Evolutionary conservation across 2,329 filamentous ascomycete species (phyloP).

Genomic region (Hymenoscyphus repandus): DNA sequence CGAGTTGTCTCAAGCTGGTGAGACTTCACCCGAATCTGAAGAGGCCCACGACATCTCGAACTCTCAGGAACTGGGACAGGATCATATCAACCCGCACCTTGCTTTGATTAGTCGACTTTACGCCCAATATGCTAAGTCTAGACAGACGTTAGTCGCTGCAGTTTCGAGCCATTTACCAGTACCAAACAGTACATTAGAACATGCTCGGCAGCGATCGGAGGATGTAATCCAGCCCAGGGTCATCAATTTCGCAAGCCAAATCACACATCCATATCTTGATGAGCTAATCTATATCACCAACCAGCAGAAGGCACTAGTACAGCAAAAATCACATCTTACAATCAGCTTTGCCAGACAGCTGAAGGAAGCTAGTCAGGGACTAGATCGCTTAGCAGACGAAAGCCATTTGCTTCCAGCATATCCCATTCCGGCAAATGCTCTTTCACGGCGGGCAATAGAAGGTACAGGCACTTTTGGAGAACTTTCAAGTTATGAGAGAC

Average conservation of each 20-base stretch:
- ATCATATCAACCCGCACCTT: slow-evolving; percentile 20
- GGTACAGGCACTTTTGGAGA: slow-evolving; percentile 40
- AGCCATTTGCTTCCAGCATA: slow-evolving; percentile 55
- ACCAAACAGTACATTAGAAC: background rate
- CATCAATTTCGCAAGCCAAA: slow-evolving; percentile 33
- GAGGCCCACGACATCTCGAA: background rate
- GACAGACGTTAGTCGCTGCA: slow-evolving; percentile 42
- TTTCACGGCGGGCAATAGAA: slow-evolving; percentile 21
- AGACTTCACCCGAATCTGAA: slow-evolving; percentile 32
- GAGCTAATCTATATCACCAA: slow-evolving; percentile 47
- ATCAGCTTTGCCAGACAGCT: slow-evolving; percentile 44
- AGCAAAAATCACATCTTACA: slow-evolving; percentile 54
- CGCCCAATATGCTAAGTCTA: slow-evolving; percentile 43
- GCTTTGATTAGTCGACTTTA: slow-evolving; percentile 48
- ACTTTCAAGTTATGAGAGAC: slow-evolving; percentile 34
- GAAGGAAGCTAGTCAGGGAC: slow-evolving; percentile 43
- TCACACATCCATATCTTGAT: slow-evolving; percentile 53
- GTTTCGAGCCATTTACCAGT: background rate
- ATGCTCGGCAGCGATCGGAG: background rate
- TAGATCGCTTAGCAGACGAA: slow-evolving; percentile 54
- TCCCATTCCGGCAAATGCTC: slow-evolving; percentile 35
- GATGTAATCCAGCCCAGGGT: background rate
- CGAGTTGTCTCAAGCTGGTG: slow-evolving; percentile 49
- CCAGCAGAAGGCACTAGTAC: slow-evolving; percentile 51
- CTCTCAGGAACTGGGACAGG: slow-evolving; percentile 16